These are phyloP conservation scores for Rubroshorea leprosula DNA, from an alignment of 345 rosid species.

Conservation along the genomic window DNA sequence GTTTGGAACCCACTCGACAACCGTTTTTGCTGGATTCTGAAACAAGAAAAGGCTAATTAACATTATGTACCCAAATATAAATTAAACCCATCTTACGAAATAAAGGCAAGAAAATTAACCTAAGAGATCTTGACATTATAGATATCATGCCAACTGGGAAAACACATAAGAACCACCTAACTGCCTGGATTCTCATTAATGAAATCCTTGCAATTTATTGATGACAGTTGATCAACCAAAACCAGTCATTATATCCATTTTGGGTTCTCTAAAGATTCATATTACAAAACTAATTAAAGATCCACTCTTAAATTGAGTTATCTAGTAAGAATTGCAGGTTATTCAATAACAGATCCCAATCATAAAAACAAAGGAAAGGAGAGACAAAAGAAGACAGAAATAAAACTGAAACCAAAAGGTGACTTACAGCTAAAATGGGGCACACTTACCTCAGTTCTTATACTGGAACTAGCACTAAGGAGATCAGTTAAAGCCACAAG, in stretches of 20 bases:
- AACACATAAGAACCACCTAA: not conserved
- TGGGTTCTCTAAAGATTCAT: not conserved
- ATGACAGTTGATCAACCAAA: not conserved
- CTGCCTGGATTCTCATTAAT: not conserved
- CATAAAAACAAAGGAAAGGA: not conserved
- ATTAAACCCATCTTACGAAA: not conserved
- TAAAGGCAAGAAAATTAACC: not conserved
- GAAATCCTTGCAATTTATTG: not conserved
- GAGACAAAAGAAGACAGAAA: not conserved
- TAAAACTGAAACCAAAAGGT: not conserved
- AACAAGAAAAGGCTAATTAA: not conserved
- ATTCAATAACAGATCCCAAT: not conserved
- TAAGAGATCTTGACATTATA: not conserved
- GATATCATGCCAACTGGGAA: not conserved
- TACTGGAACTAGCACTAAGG: constrained; percentile 66
- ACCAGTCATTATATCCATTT: not conserved
- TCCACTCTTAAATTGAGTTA: not conserved
- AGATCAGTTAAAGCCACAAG: constrained; percentile 81
- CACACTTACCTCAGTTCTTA: constrained; percentile 71
- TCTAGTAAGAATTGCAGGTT: not conserved
- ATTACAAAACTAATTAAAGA: not conserved
- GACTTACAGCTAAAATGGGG: not conserved
- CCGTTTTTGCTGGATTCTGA: constrained; percentile 51
- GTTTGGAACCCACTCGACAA: constrained; percentile 37
- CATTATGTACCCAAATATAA: not conserved